These are phyloP conservation scores for Paramecium tetraurelia DNA, from an alignment of 73 alveolate genomes.

Conservation along the genomic window DNA sequence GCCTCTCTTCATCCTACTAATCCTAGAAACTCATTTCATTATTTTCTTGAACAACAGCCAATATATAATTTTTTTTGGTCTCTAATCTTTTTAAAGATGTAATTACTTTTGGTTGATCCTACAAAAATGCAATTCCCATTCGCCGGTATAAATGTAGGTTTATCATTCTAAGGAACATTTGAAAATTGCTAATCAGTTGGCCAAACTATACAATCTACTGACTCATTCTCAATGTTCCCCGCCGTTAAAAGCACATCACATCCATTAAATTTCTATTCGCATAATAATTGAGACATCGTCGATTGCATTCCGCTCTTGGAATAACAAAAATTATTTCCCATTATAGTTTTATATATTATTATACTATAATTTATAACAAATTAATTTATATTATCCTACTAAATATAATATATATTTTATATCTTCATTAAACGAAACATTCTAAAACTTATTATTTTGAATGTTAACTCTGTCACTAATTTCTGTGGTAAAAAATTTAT, in stretches of 20 bases:
- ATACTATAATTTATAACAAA: not conserved
- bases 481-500: too few species aligned
- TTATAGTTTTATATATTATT: not conserved
- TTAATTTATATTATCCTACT: not conserved
- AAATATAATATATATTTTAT: too few species aligned
- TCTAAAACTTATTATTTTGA: too few species aligned
- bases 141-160: conserved; percentile 14
- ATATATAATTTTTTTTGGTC: not conserved
- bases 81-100: not conserved
- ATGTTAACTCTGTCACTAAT: too few species aligned
- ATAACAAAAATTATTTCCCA: conserved; percentile 42
- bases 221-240: not conserved
- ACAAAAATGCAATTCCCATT: conserved; percentile 22
- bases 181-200: conserved; percentile 13
- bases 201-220: not conserved
- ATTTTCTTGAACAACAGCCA: conserved; percentile 9
- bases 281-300: not conserved
- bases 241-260: not conserved
- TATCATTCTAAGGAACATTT: not conserved
- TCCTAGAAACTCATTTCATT: not conserved
- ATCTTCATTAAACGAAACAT: too few species aligned
- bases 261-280: not conserved
- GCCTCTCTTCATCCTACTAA: not conserved
- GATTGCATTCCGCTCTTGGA: not conserved
- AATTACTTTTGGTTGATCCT: not conserved